phyloP scores from a whole-genome alignment of 1,284 basidiomycete species.

The Cryptococcus amylolentus region DNA sequence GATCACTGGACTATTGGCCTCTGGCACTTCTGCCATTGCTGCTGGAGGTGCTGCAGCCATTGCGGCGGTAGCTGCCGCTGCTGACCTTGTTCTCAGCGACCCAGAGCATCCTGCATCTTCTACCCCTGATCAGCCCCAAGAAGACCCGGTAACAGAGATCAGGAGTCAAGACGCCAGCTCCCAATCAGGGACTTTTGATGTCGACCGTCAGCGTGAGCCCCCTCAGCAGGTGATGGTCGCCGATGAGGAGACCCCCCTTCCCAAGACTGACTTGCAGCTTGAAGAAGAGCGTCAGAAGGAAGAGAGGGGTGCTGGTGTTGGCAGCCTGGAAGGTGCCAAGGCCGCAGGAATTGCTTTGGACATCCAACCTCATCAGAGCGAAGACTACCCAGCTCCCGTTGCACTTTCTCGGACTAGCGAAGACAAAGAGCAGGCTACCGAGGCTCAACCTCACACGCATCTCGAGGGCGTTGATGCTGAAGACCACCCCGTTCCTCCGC shows the following conservation, averaged over 20 bases:
- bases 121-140: no score
- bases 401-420: no score
- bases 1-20: background rate
- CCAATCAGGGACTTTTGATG: conserved; percentile 15
- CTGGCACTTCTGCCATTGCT: background rate
- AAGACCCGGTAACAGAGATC: no score
- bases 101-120: no score
- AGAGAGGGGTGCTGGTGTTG: conserved; percentile 24
- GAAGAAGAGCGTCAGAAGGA: conserved; percentile 27
- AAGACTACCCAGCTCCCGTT: no score
- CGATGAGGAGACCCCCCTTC: conserved; percentile 34
- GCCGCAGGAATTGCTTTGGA: conserved; percentile 40
- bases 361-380: no score
- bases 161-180: no score
- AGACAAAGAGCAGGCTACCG: no score
- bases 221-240: conserved; percentile 43
- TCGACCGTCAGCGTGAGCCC: conserved; percentile 27
- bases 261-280: conserved; percentile 27
- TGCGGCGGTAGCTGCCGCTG: background rate
- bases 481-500: conserved; percentile 34
- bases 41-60: background rate
- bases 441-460: background rate
- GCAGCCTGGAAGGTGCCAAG: conserved; percentile 38
- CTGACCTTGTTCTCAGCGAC: background rate
- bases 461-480: conserved; percentile 17